phyloP scores from a whole-genome alignment of 2,329 filamentous ascomycete species.

The Aspergillus bombycis region DNA sequence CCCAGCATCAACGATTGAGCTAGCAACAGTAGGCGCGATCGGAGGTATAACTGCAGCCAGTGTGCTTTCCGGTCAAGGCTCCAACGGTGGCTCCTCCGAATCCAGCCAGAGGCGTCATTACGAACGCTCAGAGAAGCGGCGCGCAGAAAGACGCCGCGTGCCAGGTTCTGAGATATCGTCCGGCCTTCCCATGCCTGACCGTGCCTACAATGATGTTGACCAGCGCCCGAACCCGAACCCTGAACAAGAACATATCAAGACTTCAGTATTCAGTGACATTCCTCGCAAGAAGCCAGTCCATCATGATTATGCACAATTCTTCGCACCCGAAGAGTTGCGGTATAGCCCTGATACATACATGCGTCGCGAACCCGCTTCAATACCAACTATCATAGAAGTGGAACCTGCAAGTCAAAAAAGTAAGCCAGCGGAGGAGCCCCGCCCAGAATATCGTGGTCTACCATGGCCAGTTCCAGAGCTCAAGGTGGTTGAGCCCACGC shows the following conservation, averaged over 20 bases:
- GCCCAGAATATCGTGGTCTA: conserved; percentile 24
- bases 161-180: conserved; percentile 28
- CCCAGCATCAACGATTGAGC: conserved; percentile 35
- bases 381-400: conserved; percentile 35
- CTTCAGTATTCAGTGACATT: conserved; percentile 32
- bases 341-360: conserved; percentile 43
- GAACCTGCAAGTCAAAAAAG: conserved; percentile 32
- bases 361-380: conserved; percentile 22
- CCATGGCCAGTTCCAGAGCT: conserved; percentile 57
- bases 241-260: conserved; percentile 24
- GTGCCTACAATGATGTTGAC: conserved; percentile 19
- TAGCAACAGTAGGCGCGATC: conserved; percentile 54
- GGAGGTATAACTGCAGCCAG: conserved; percentile 53
- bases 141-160: conserved; percentile 42
- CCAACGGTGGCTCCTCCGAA: conserved; percentile 34
- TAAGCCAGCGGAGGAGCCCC: conserved; percentile 24
- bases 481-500: conserved; percentile 61
- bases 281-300: conserved; percentile 40
- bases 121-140: conserved; percentile 42
- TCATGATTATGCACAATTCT: conserved; percentile 48
- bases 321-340: conserved; percentile 44
- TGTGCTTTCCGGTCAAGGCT: conserved; percentile 37
- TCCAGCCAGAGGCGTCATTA: conserved; percentile 38
- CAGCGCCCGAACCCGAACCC: conserved; percentile 21
- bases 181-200: conserved; percentile 28